Base-by-base conservation (phyloP, 257 asterid genomes). In the Hygrophila difformis region DNA sequence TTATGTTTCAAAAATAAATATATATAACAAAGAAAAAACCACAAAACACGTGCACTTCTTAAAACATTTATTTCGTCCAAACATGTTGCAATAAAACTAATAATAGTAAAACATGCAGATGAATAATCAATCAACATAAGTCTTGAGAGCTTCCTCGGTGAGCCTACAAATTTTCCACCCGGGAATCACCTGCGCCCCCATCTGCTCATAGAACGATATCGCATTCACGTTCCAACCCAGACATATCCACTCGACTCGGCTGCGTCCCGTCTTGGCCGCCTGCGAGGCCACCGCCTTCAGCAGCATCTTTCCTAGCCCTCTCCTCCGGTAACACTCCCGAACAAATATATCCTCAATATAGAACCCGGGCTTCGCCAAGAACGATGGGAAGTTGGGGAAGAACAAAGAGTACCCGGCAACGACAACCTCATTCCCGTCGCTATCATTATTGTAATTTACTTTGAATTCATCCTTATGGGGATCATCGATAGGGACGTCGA, bases 181-280 rank as follows among this genome's bases (percentile, higher is more conserved):
- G 10, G 79, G 86, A 54, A 71, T 33, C 15, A 89, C 43, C 63
- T 85, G 45, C 4, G 98, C 94, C 28, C 94, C 94, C 84, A 85
- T 82, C 63, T 72, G 75, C 78, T 85, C 92, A 40, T 82, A 89
- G 44, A 89, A 89, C 36, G 47, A 39, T 0, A 84, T 66, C 16
- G 95, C 95, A 52, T 71, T 78, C 44, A 43, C 65, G 26, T 88
- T 88, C 94, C 95, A 79, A 48, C 85, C 94, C 18, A 82, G 74
- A 3, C 3, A 3, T 7, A 24, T 7, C 29, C 29, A 24, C 29
- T 24, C 29, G 5, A 24, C 29, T 7, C 29, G 3, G 29, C 29
- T 94, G 19, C 73, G 78, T 35, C 93, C 93, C 93, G 85, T 77
- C 70, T 73, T 82, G 26, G 96, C 84, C 24, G 96, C 98, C 71